Conservation (phyloP, 768 basidiomycete genomes). For the Boletus reticuloceps region DNA sequence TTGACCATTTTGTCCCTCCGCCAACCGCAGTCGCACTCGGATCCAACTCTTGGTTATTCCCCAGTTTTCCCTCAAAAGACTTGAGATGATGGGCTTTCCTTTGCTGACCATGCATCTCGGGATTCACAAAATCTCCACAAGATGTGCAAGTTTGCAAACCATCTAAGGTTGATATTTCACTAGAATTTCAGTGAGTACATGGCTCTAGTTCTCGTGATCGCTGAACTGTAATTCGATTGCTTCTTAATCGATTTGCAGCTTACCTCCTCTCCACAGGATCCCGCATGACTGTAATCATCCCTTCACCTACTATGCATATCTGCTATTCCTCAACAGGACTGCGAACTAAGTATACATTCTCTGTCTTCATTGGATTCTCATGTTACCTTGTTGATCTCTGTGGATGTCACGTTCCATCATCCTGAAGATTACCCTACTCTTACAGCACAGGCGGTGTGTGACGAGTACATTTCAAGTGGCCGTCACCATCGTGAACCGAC, state of each 20-base stretch:
- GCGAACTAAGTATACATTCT: background rate
- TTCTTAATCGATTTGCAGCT: background rate
- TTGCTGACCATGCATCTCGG: background rate
- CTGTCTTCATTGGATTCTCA: background rate
- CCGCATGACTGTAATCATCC: background rate
- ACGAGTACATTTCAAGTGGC: background rate
- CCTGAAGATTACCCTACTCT: background rate
- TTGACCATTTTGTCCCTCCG: background rate
- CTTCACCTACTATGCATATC: background rate
- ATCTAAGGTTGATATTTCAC: background rate
- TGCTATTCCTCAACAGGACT: background rate
- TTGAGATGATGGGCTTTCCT: background rate
- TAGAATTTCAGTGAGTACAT: background rate
- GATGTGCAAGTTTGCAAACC: background rate
- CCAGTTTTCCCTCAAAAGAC: background rate
- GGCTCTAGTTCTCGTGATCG: background rate
- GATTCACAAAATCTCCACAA: background rate
- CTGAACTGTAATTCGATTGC: too few species aligned
- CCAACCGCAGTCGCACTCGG: background rate
- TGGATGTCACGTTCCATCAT: background rate
- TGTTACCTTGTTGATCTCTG: background rate
- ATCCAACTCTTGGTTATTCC: background rate
- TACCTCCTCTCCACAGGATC: background rate
- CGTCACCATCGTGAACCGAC: background rate
- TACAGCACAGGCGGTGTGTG: background rate